phyloP scores from a whole-genome alignment of 495 filamentous ascomycete species.

The Talaromyces stipitatus region DNA sequence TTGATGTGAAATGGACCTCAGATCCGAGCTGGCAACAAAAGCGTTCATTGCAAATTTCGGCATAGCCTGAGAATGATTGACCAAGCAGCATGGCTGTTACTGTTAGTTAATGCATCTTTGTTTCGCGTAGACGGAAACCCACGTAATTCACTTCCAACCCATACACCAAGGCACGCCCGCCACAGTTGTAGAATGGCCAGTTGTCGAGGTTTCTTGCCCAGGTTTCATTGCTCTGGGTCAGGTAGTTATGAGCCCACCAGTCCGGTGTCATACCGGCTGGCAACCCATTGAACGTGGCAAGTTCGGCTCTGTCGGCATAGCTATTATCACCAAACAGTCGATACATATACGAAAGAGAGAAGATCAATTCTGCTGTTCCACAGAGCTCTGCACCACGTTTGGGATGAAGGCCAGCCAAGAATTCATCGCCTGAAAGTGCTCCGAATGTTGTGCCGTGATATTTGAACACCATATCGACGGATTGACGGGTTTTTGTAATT shows the following conservation, averaged over 20 bases:
- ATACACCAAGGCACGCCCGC: constrained; percentile 6
- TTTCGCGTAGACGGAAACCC: constrained; percentile 15
- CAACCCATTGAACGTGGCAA: constrained; percentile 52
- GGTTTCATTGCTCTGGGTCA: constrained; percentile 49
- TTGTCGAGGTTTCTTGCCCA: constrained; percentile 35
- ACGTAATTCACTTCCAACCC: constrained; percentile 7
- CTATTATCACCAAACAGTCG: constrained; percentile 33
- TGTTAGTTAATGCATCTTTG: constrained; percentile 13
- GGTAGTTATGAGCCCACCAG: constrained; percentile 57
- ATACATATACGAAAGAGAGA: constrained; percentile 35
- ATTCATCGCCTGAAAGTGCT: constrained; percentile 32
- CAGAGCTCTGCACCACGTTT: constrained; percentile 35
- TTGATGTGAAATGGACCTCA: constrained; percentile 4
- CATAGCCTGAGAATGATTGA: constrained; percentile 54
- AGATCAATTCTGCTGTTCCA: constrained; percentile 35
- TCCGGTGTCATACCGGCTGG: constrained; percentile 47
- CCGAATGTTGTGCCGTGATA: constrained; percentile 38
- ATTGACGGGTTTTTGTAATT: constrained; percentile 21
- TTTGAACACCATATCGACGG: constrained; percentile 38
- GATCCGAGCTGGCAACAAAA: constrained; percentile 4
- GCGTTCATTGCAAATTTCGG: constrained; percentile 44
- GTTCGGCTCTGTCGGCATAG: constrained; percentile 50
- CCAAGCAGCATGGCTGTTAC: constrained; percentile 51
- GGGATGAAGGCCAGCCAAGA: constrained; percentile 20
- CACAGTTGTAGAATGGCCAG: constrained; percentile 39